phyloP scores from a whole-genome alignment of 2,329 filamentous ascomycete genomes.

The Davidsoniella australis region DNA sequence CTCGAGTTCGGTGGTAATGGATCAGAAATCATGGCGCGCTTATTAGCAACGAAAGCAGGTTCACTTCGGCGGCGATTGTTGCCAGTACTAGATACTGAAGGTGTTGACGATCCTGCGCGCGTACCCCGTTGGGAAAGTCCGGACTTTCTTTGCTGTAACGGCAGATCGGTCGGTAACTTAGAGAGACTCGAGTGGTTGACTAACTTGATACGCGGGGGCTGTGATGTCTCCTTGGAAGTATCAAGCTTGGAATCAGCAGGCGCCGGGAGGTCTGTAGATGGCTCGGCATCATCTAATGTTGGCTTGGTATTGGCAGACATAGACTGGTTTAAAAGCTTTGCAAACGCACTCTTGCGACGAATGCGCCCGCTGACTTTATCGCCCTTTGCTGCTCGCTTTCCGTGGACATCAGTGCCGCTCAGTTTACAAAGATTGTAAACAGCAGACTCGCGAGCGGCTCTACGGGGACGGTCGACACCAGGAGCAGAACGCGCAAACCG shows the following conservation, averaged over 20 bases:
- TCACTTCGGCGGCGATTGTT: slow-evolving; percentile 5
- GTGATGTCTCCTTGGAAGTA: no score
- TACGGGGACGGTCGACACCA: slow-evolving; percentile 14
- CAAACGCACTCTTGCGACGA: slow-evolving; percentile 19
- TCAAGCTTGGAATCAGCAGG: background rate
- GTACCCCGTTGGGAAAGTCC: background rate
- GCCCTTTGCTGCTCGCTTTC: slow-evolving; percentile 35
- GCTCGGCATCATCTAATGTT: slow-evolving; percentile 13
- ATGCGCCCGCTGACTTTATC: slow-evolving; percentile 28
- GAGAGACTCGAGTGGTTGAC: slow-evolving; percentile 11
- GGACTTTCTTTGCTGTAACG: background rate
- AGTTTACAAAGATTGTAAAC: slow-evolving; percentile 48
- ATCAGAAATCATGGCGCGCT: slow-evolving; percentile 3
- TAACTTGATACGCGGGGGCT: no score
- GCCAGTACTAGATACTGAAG: slow-evolving; percentile 15
- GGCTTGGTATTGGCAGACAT: background rate
- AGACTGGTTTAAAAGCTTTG: background rate
- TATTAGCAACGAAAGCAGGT: slow-evolving; percentile 1
- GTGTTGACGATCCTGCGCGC: slow-evolving; percentile 25
- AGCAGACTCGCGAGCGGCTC: slow-evolving; percentile 9
- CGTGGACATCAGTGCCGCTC: slow-evolving; percentile 43
- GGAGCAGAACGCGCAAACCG: background rate
- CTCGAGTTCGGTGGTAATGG: slow-evolving; percentile 32
- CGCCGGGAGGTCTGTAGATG: no score
- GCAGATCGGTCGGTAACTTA: background rate